Evolutionary conservation across 2,329 filamentous ascomycete genomes (phyloP).

Genomic region (Boeremia exigua): DNA sequence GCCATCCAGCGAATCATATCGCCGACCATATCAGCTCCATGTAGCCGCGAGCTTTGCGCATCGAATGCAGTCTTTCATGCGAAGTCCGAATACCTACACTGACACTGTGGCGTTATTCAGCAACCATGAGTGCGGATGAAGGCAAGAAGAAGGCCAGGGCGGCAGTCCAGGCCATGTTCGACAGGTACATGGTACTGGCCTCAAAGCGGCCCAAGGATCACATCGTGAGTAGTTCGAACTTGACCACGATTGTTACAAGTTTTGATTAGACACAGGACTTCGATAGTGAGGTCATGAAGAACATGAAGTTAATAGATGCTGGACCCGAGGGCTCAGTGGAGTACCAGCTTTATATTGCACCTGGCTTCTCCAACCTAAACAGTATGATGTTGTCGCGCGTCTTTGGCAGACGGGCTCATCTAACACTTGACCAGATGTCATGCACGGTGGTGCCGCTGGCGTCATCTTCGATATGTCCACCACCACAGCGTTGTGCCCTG

Average conservation of each 20-base stretch:
- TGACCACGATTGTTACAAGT: too few relatives aligned
- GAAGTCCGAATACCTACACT: not conserved
- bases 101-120: not conserved
- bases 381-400: constrained; percentile 26
- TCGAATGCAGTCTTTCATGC: constrained; percentile 11
- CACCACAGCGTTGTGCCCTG: constrained; percentile 56
- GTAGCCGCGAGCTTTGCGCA: constrained; percentile 2
- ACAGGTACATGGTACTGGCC: constrained; percentile 44
- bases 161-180: constrained; percentile 47
- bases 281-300: constrained; percentile 47
- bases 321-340: constrained; percentile 43
- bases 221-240: constrained; percentile 30
- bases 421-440: constrained; percentile 40
- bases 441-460: constrained; percentile 50
- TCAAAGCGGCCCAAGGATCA: constrained; percentile 39
- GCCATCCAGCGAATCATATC: constrained; percentile 8
- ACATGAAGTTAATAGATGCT: constrained; percentile 46
- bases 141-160: constrained; percentile 43
- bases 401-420: not conserved
- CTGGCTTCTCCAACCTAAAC: constrained; percentile 50
- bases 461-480: constrained; percentile 54
- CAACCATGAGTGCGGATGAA: constrained; percentile 32
- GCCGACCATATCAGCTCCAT: constrained; percentile 9
- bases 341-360: constrained; percentile 44
- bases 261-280: constrained; percentile 39